Evolutionary conservation across 2,329 filamentous ascomycete genomes (phyloP), one percentile per base, ranked within the genome.

Genomic region (Hymenoscyphus albidus): DNA sequence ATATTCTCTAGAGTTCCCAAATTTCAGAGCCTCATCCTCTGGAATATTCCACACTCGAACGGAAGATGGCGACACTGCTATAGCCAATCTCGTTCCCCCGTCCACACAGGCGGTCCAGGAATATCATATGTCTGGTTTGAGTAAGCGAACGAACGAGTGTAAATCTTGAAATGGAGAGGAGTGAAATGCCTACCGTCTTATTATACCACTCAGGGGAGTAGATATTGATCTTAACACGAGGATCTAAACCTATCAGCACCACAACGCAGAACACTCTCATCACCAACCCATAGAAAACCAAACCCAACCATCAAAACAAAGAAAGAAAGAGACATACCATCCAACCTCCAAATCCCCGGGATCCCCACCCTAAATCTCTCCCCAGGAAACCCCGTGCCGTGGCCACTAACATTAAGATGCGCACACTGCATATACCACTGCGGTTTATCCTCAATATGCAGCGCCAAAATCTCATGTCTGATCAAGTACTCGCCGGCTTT

Each of bases 401-500:
- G 63, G 1, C 66, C 69, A 4, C 56, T 61, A 39, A 68, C 64
- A 10, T 56, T 39, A 13, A 70, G 56, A 62, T 70, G 65, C n/a
- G 66, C 66, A 63, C 69, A 70, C 61, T 70, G 39, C 18, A 61
- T 62, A 61, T 68, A 69, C 22, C 64, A 70, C 56, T 70, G 69
- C n/a, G 69, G 67, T 12, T 54, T 63, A 59, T 68, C 62, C 56
- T 64, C 63, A 58, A 67, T 62, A 65, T 70, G 69, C 32, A 69
- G 48, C 18, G 67, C 67, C 35, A 69, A 64, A 32, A 70, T 70
- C 61, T 69, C 69, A 65, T 70, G 64, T 54, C 69, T 54, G n/a
- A 68, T 59, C 12, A 69, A 27, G 65, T 69, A 70, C 39, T 68
- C 64, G 5, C 69, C 69, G 5, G 59, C 35, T 40, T 79, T 80